Evolutionary conservation across 345 rosid genomes (phyloP).

Genomic region (Viola odorata): DNA sequence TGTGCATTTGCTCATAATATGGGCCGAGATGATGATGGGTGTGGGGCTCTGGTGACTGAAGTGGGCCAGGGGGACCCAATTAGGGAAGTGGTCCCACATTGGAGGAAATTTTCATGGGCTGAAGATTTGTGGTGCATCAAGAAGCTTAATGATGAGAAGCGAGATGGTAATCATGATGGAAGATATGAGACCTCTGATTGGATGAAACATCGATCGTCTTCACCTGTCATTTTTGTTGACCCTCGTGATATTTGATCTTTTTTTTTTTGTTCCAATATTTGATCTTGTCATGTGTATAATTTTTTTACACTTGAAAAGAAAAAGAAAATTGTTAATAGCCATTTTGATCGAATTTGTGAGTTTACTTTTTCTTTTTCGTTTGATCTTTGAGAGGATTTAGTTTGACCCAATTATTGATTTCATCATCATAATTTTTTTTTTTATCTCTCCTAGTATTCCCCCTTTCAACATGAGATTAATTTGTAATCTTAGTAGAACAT

Average conservation of each 20-base stretch:
- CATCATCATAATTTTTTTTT: too few relatives aligned
- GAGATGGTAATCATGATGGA: constrained; percentile 1
- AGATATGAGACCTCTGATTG: constrained; percentile 32
- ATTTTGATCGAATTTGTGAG: not conserved
- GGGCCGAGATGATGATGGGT: constrained; percentile 56
- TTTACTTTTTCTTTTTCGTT: too few relatives aligned
- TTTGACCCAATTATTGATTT: too few relatives aligned
- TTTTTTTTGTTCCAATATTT: too few relatives aligned
- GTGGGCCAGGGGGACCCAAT: constrained; percentile 53
- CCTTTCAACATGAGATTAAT: too few relatives aligned
- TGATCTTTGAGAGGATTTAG: too few relatives aligned
- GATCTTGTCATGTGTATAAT: constrained; percentile 5
- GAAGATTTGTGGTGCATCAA: constrained; percentile 75
- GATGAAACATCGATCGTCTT: constrained; percentile 30
- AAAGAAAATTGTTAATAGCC: constrained; percentile 9
- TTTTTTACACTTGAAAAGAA: not conserved
- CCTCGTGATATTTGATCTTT: constrained; percentile 58
- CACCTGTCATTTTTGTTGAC: constrained; percentile 56
- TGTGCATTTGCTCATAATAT: constrained; percentile 58
- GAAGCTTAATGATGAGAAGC: constrained; percentile 22
- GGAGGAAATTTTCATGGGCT: constrained; percentile 61
- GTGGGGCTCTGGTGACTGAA: constrained; percentile 60
- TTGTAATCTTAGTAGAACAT: too few relatives aligned
- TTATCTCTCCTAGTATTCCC: too few relatives aligned
- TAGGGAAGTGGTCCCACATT: constrained; percentile 50